A percentile compares a stretch with the other conserved stretches of the same genome.
Conservation (phyloP, 139 green algal genomes). For the Auxenochlorella pyrenoidosa region DNA sequence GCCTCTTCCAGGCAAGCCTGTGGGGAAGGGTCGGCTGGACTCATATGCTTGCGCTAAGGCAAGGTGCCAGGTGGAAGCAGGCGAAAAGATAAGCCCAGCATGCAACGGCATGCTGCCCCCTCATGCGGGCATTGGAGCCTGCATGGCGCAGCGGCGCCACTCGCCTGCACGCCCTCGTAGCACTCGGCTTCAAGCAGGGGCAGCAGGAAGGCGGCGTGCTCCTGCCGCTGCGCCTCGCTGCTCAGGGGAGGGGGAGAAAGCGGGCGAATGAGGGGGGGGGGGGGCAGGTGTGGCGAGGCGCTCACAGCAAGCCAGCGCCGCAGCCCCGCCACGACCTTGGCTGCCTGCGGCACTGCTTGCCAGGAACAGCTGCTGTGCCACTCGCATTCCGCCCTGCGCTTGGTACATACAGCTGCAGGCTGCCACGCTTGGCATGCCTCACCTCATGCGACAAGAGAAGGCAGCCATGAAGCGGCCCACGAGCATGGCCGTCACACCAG, state of each 20-base stretch:
- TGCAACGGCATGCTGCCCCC: no score
- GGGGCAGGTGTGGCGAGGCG: background rate
- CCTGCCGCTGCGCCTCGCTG: conserved; percentile 28
- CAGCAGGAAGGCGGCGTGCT: conserved; percentile 26
- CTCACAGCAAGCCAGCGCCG: no score
- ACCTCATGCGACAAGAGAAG: conserved; percentile 27
- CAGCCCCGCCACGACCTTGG: no score
- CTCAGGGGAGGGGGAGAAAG: background rate
- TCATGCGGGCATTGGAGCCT: no score
- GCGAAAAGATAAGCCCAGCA: background rate
- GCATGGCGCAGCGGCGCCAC: no score
- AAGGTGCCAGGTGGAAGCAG: background rate
- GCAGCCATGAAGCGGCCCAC: conserved; percentile 32
- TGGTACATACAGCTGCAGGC: no score
- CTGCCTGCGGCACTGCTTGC: background rate
- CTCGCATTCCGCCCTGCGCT: background rate
- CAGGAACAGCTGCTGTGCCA: background rate
- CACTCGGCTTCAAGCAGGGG: conserved; percentile 20
- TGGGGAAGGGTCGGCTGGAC: background rate
- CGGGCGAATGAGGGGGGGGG: background rate
- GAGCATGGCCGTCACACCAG: background rate
- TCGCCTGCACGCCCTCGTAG: conserved; percentile 24
- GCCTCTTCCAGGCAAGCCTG: conserved; percentile 29
- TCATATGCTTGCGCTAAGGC: background rate
- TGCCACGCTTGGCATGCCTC: background rate